A percentile compares a stretch with the other conserved stretches of the same genome.
phyloP scores from a whole-genome alignment of 371 early-diverging fungal genomes.

The Rhizopus stolonifer region DNA sequence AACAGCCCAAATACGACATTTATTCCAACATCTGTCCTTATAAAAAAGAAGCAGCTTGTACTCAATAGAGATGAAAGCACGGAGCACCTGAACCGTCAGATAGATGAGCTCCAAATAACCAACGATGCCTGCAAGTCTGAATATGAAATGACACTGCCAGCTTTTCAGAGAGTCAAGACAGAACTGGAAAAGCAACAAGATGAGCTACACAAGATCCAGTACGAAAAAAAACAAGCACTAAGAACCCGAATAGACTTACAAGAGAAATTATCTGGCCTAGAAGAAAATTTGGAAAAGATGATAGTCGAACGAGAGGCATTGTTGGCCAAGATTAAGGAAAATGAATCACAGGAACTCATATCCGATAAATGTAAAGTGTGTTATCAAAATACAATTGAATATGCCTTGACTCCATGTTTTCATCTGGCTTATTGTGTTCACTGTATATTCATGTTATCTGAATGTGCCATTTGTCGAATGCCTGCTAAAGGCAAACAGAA shows the following conservation, averaged over 20 bases:
- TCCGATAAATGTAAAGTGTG: conserved; percentile 38
- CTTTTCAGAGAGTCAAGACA: not conserved
- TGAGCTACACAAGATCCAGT: not conserved
- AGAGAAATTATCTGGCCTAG: conserved; percentile 9
- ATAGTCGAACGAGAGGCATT: conserved; percentile 14
- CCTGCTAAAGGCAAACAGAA: conserved; percentile 10
- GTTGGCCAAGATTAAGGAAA: not conserved
- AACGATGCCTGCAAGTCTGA: too few species aligned
- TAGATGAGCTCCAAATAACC: too few species aligned
- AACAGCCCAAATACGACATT: too few species aligned
- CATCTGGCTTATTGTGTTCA: conserved; percentile 43
- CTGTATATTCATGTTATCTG: conserved; percentile 31
- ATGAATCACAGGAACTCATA: not conserved
- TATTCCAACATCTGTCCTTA: not conserved
- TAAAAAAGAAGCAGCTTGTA: too few species aligned
- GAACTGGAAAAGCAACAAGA: not conserved
- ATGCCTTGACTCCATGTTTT: conserved; percentile 37
- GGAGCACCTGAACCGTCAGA: too few species aligned
- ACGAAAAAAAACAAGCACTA: not conserved
- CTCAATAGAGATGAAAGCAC: too few species aligned
- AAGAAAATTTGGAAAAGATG: conserved; percentile 4
- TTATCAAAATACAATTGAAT: conserved; percentile 30
- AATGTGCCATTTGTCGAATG: conserved; percentile 43
- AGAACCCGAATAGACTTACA: conserved; percentile 6
- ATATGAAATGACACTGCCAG: too few species aligned